These are phyloP conservation scores for Penicillium chermesinum DNA, from an alignment of 495 filamentous ascomycete genomes.

Conservation along the genomic window DNA sequence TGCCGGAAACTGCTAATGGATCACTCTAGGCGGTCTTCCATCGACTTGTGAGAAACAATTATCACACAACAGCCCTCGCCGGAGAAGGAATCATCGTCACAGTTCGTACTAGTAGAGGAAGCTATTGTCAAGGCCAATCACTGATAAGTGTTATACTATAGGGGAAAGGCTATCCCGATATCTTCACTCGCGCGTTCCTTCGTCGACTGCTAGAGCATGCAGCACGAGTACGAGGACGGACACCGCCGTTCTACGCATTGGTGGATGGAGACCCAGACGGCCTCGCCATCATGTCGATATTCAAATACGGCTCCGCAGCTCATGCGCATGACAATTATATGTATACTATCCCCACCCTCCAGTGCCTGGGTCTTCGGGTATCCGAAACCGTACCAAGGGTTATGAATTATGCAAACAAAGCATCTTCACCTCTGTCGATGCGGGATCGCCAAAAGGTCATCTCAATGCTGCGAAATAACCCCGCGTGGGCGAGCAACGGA, in stretches of 20 bases:
- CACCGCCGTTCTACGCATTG: slow-evolving; percentile 56
- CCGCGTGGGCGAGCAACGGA: slow-evolving; percentile 43
- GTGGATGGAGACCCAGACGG: slow-evolving; percentile 89
- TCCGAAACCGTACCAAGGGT: slow-evolving; percentile 45
- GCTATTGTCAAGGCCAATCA: too few relatives aligned
- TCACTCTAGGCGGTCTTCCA: slow-evolving; percentile 69
- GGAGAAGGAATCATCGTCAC: slow-evolving; percentile 66
- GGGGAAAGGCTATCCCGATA: slow-evolving; percentile 92
- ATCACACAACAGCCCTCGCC: slow-evolving; percentile 44
- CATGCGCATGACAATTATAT: slow-evolving; percentile 65
- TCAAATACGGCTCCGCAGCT: slow-evolving; percentile 73
- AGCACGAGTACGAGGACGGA: slow-evolving; percentile 9
- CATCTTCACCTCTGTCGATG: slow-evolving; percentile 52
- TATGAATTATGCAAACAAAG: slow-evolving; percentile 13
- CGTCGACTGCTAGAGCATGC: slow-evolving; percentile 27
- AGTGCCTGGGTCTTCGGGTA: slow-evolving; percentile 72
- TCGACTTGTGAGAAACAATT: slow-evolving; percentile 51
- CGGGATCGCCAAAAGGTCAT: slow-evolving; percentile 64
- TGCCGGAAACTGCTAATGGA: slow-evolving; percentile 6
- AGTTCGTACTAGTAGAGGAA: too few relatives aligned
- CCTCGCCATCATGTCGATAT: slow-evolving; percentile 78
- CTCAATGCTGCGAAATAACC: slow-evolving; percentile 55
- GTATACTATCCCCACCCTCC: slow-evolving; percentile 51
- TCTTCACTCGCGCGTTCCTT: slow-evolving; percentile 68
- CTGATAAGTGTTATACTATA: not conserved